Conservation (phyloP, 2,329 filamentous ascomycete genomes). For the Pseudogymnoascus sp. region DNA sequence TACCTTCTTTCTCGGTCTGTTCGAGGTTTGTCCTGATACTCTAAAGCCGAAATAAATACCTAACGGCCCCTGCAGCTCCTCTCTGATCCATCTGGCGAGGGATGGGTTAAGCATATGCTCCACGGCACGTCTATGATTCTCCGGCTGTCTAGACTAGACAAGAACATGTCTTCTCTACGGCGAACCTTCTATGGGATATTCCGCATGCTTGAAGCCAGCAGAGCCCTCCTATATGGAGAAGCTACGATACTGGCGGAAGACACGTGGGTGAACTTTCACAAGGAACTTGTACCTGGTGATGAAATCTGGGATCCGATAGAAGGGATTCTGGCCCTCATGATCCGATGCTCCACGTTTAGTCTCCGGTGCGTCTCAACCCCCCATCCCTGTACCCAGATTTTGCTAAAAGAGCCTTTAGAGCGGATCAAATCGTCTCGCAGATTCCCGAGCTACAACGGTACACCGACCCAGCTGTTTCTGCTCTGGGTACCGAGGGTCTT, state of each 20-base stretch:
- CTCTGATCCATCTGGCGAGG: slow-evolving; percentile 19
- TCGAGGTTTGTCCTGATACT: slow-evolving; percentile 15
- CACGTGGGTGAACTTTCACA: slow-evolving; percentile 15
- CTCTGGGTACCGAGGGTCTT: slow-evolving; percentile 14
- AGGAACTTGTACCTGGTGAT: slow-evolving; percentile 12
- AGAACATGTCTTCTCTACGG: slow-evolving; percentile 13
- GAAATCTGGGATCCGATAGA: slow-evolving; percentile 21
- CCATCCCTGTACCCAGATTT: neutral
- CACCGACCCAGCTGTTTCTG: neutral
- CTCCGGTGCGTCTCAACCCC: slow-evolving; percentile 10
- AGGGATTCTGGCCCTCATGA: slow-evolving; percentile 18
- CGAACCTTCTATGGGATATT: slow-evolving; percentile 20
- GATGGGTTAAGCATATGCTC: slow-evolving; percentile 22
- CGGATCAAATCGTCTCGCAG: neutral
- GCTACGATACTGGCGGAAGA: slow-evolving; percentile 16
- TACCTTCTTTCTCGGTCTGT: slow-evolving; percentile 21
- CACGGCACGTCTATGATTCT: slow-evolving; percentile 22
- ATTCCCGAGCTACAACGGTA: neutral
- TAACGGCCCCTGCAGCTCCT: slow-evolving; percentile 16
- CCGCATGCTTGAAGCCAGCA: slow-evolving; percentile 21
- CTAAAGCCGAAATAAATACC: neutral
- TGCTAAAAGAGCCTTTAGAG: neutral
- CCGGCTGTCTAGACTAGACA: slow-evolving; percentile 17
- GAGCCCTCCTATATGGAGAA: slow-evolving; percentile 18
- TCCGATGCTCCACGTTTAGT: slow-evolving; percentile 14